Conservation (phyloP, 768 basidiomycete species). For the Trametes cinnabarina region DNA sequence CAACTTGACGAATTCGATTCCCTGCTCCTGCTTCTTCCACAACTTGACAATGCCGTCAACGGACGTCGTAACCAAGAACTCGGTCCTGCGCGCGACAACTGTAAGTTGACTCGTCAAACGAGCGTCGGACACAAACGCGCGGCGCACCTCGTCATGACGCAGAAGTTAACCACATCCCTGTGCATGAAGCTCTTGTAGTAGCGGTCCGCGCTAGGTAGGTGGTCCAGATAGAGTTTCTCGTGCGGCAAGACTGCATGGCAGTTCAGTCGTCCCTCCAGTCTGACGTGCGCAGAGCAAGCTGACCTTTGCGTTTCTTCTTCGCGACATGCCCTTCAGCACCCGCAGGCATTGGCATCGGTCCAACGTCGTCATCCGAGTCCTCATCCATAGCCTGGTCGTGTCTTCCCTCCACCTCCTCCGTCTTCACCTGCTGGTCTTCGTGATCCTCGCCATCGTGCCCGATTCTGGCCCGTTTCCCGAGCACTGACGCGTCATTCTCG, state of each 20-base stretch:
- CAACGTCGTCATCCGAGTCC: slow-evolving; percentile 73
- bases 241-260: slow-evolving; percentile 78
- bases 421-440: slow-evolving; percentile 9
- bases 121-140: background rate
- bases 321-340: slow-evolving; percentile 36
- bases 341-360: slow-evolving; percentile 82
- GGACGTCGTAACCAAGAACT: slow-evolving; percentile 93
- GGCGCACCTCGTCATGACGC: slow-evolving; percentile 80
- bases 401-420: slow-evolving; percentile 11
- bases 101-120: too few relatives aligned
- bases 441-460: slow-evolving; percentile 8
- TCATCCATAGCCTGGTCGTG: slow-evolving; percentile 25
- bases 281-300: slow-evolving; percentile 20
- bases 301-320: slow-evolving; percentile 79
- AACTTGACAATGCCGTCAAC: slow-evolving; percentile 93
- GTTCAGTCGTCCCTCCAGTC: background rate
- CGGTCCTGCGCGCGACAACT: slow-evolving; percentile 57
- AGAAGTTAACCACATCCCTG: slow-evolving; percentile 85
- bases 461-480: slow-evolving; percentile 27
- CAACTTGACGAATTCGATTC: slow-evolving; percentile 98
- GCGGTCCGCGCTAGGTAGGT: slow-evolving; percentile 87
- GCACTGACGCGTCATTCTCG: slow-evolving; percentile 24
- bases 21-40: slow-evolving; percentile 98
- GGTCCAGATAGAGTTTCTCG: slow-evolving; percentile 89
- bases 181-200: slow-evolving; percentile 99